Evolutionary conservation across 495 filamentous ascomycete genomes (phyloP), one percentile per base, ranked within the genome.

Genomic region (Penicillium cataractarum): DNA sequence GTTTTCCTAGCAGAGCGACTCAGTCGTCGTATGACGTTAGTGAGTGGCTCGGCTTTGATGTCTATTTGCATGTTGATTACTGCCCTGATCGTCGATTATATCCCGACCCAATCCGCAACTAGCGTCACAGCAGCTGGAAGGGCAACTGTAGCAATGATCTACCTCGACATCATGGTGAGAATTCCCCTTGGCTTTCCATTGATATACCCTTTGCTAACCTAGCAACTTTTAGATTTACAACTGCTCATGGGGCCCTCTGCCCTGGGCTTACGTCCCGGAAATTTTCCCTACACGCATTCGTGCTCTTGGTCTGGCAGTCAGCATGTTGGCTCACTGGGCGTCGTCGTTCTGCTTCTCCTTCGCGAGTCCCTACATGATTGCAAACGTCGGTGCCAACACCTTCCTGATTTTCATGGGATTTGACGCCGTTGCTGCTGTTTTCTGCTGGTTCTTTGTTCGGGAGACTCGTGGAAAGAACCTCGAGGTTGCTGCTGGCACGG

Each of bases 1-100:
- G 66, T 72, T 9, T 72, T 75, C 60, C 67, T 81, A 9, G 69
- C 76, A 6, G 77, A 80, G 56, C 68, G 74, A 22, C 65, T 80
- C 37, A 68, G 72, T 49, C 76, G 78, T 33, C 74, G 77, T 2
- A 58, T 68, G 13, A 71, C 73, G 0, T 68, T 81, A 9, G 66
- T 76, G 17, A 60, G 65, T 27, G 77, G 78, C 26, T 67, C 75
- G 8, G 58, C 69, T 27, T 33, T 65, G 7, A 70, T 70, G 68
- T 58, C 65, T 22, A 49, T 61, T 17, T 70, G 68, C 53, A 70
- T 70, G 68, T 32, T 70, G 46, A 70, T 70, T 42, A 70, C 65
- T 22, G 54, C 68, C n/a, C 44, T 68, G 46, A 62, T 70, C 52
- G 68, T 70, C 15, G 65, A 68, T 37, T 63, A 65, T 13, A 52